Conservation (phyloP, 352 stramenopile genomes). For the Globisporangium echinulatum region DNA sequence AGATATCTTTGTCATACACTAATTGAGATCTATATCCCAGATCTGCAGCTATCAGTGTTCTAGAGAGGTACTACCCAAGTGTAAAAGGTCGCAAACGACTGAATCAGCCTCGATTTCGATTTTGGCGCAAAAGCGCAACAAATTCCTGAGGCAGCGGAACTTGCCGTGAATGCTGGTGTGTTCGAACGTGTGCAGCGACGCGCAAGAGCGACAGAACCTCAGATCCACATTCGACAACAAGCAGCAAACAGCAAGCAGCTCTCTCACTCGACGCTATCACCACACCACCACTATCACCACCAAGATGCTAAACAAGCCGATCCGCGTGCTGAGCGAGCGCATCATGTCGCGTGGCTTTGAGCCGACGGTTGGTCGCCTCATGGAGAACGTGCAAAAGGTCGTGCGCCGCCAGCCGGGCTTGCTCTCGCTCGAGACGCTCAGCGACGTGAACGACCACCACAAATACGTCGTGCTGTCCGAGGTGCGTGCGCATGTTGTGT, state of each 20-base stretch:
- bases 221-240: not conserved
- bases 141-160: too few relatives aligned
- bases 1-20: too few relatives aligned
- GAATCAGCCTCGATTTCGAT: too few relatives aligned
- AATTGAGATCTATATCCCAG: too few relatives aligned
- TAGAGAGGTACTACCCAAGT: too few relatives aligned
- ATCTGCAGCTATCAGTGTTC: too few relatives aligned
- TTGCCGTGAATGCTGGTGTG: too few relatives aligned
- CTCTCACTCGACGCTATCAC: too few relatives aligned
- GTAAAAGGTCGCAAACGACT: too few relatives aligned
- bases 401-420: slow-evolving; percentile 69
- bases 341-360: slow-evolving; percentile 83
- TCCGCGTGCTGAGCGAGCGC: slow-evolving; percentile 78
- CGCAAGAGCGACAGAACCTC: not conserved
- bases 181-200: too few relatives aligned
- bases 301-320: slow-evolving; percentile 42
- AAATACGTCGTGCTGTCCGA: slow-evolving; percentile 85
- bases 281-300: not conserved
- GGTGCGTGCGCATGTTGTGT: slow-evolving; percentile 19
- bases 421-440: slow-evolving; percentile 76
- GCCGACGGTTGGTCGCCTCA: slow-evolving; percentile 67
- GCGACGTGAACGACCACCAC: slow-evolving; percentile 79
- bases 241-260: not conserved
- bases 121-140: too few relatives aligned
- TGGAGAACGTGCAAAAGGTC: slow-evolving; percentile 78